Base-by-base conservation (phyloP, 2,329 filamentous ascomycete species). In the Calonectria montana region DNA sequence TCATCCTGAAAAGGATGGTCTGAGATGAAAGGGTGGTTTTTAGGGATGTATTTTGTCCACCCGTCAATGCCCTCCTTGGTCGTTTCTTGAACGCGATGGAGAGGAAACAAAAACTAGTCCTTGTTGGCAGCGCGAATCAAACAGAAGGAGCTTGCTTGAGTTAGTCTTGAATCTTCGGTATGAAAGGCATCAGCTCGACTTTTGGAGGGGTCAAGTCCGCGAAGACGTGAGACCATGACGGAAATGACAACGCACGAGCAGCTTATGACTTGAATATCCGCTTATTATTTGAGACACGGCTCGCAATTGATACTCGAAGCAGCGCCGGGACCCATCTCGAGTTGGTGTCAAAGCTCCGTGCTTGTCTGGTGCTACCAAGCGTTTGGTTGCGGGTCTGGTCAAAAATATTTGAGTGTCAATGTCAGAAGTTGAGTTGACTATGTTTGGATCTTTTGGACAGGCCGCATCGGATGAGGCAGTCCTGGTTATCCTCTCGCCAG, bases 51-150 rank as follows among this genome's bases (percentile, higher is more conserved):
- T 91, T 98, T 98, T 97, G 94, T 93, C 90, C 94, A 94, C 89
- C 92, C 88, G 86, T 80, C 81, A 86, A 87, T 84, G 91, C 93
- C 93, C 91, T 92, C 90, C 90, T 84, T 82, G 81, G 79, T 81
- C 79, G 80, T 81, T 81, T 78, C 67, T 78, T 55, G 73, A 77
- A 79, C 79, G 39, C 74, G 81, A 80, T 80, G 91, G 91, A 91
- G 93, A 92, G 94, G 93, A 96, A 93, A 87, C 93, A 97, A 98
- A 98, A 95, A 97, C 94, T 87, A 91, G 93, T 97, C 94, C 92
- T 88, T 83, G 93, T 94, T 92, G 94, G 92, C 91, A 92, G 90
- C 94, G 94, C 93, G 89, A 87, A 82, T 90, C 94, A 92, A 81
- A 95, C 92, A 88, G 94, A 96, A 91, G 93, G 90, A 91, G 85